phyloP scores from a whole-genome alignment of 768 basidiomycete genomes.

The Hypsizygus marmoreus region DNA sequence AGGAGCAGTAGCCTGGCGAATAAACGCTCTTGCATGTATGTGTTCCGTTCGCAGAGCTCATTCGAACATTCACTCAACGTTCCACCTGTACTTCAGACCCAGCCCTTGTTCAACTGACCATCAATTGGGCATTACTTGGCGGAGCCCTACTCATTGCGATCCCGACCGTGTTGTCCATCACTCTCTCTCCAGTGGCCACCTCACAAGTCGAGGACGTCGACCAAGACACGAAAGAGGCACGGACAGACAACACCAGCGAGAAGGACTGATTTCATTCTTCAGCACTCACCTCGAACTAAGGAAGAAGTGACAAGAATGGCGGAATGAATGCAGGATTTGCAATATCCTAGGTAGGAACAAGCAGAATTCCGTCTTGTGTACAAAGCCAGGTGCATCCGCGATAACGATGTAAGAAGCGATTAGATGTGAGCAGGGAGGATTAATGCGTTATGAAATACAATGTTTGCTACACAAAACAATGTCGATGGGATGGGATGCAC shows the following conservation, averaged over 20 bases:
- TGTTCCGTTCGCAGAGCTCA: no score
- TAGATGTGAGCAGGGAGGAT: slow-evolving; percentile 5
- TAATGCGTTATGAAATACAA: slow-evolving; percentile 20
- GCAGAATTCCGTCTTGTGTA: no score
- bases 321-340: no score
- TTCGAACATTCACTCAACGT: no score
- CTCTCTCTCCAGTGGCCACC: slow-evolving; percentile 20
- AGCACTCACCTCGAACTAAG: no score
- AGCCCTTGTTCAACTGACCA: slow-evolving; percentile 24
- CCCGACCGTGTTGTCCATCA: slow-evolving; percentile 27
- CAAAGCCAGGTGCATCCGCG: no score
- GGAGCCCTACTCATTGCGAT: slow-evolving; percentile 23
- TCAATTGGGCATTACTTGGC: slow-evolving; percentile 30
- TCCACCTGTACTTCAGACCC: slow-evolving; percentile 16
- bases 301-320: no score
- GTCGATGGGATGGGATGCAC: no score
- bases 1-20: slow-evolving; percentile 31
- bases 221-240: no score
- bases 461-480: slow-evolving; percentile 16
- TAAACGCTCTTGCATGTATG: slow-evolving; percentile 31
- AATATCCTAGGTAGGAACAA: no score
- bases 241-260: neutral
- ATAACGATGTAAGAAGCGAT: no score
- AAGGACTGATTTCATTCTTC: no score
- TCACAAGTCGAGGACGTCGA: neutral